Base-by-base conservation (phyloP, 2,329 filamentous ascomycete species). In the Neonectria ditissima region DNA sequence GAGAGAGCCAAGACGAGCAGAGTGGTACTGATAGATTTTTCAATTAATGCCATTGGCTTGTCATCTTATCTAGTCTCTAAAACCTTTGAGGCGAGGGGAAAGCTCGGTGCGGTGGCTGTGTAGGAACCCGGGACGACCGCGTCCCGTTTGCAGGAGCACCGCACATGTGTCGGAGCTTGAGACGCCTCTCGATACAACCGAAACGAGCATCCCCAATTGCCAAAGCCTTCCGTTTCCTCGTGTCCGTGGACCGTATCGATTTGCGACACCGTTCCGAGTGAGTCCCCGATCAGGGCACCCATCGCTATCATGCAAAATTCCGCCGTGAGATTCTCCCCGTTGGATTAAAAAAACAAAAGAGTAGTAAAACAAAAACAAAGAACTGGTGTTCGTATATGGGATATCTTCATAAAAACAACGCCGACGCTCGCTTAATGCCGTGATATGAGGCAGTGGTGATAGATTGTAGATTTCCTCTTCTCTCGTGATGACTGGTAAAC, bases 401-500 rank as follows among this genome's bases (percentile, higher is more conserved):
- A 62, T 62, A 58, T 58, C 54, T 58, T 62, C 30, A 26, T 37
- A 60, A 41, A 9, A 58, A 59, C 30, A 59, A 63, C 53, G 58
- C 47, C 48, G 53, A 59, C 56, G 66, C 59, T 65, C 55, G 59
- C 60, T 65, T 51, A 34, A 55, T 62, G n/a, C 18, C 51, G 39
- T 48, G 30, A 56, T 53, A 30, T 32, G 6, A 32, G 58, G 45
- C 10, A 7, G n/a, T 48, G n/a, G 28, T 45, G 34, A 22, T 52
- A 34, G 34, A 37, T 45, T 28, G 28, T n/a, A 5, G 10, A 3
- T 30, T 48, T 32, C 30, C 26, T 50, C 10, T 7, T 32, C 22
- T 34, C 18, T 50, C 47, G 28, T 32, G 28, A 50, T 20, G 9
- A 18, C 11, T 50, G 26, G 26, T 50, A 30, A 18, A 32, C 47